phyloP scores from a whole-genome alignment of 352 stramenopile genomes.

The Phytophthora chlamydospora region DNA sequence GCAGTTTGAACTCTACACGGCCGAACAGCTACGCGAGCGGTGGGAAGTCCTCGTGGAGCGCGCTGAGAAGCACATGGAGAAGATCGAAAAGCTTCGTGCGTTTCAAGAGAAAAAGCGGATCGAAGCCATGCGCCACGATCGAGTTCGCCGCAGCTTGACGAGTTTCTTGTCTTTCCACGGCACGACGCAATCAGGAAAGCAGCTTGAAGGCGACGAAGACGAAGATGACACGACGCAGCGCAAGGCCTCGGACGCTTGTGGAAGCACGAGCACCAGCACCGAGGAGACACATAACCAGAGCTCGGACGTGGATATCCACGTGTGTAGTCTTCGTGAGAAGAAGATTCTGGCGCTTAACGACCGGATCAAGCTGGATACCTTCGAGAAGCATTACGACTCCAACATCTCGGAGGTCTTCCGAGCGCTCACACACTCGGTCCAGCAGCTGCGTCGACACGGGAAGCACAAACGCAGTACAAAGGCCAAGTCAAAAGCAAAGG shows the following conservation, averaged over 20 bases:
- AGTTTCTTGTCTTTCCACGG: conserved; percentile 38
- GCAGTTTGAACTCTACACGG: conserved; percentile 63
- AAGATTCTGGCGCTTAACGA: conserved; percentile 61
- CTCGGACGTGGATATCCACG: conserved; percentile 26
- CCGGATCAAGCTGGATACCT: conserved; percentile 55
- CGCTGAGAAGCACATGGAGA: conserved; percentile 60
- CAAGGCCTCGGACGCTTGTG: conserved; percentile 20
- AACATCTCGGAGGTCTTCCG: conserved; percentile 66
- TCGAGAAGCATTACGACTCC: conserved; percentile 69
- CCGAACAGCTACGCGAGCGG: conserved; percentile 61
- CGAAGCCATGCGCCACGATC: conserved; percentile 40
- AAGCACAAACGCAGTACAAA: conserved; percentile 23
- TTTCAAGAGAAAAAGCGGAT: conserved; percentile 59
- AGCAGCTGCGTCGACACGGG: conserved; percentile 31
- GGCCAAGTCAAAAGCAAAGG: conserved; percentile 7
- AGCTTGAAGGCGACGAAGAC: conserved; percentile 7
- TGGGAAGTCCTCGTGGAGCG: conserved; percentile 63
- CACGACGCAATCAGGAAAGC: conserved; percentile 14
- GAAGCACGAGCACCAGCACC: conserved; percentile 31
- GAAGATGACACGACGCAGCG: conserved; percentile 11
- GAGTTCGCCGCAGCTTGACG: conserved; percentile 43
- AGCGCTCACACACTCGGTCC: conserved; percentile 47
- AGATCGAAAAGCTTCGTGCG: conserved; percentile 58
- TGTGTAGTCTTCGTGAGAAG: conserved; percentile 60
- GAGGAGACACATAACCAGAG: conserved; percentile 12